Conservation (phyloP, 768 basidiomycete genomes). For the Rossbeevera mucosa region DNA sequence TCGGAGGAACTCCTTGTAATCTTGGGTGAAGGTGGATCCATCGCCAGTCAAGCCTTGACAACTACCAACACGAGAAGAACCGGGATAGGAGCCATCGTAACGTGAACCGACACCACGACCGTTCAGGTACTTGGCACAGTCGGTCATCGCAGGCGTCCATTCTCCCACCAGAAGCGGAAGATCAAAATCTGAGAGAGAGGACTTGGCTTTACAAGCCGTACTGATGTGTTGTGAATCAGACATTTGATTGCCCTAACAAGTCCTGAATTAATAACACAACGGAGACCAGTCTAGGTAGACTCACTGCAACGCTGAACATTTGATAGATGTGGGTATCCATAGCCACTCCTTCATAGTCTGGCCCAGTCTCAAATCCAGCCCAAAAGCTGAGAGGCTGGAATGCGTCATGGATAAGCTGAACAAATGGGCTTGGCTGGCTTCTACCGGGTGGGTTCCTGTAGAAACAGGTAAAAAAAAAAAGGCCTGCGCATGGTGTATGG, state of each 20-base stretch:
- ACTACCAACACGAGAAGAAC: constrained; percentile 63
- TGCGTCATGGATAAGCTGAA: constrained; percentile 72
- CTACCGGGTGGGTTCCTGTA: constrained; percentile 40
- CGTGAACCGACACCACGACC: constrained; percentile 71
- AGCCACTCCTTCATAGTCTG: constrained; percentile 57
- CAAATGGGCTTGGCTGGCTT: constrained; percentile 47
- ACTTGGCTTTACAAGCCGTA: constrained; percentile 48
- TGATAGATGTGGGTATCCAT: constrained; percentile 82
- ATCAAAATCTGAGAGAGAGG: constrained; percentile 46
- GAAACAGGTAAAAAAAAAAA: constrained; percentile 8
- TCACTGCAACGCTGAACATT: constrained; percentile 58
- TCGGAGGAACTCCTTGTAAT: constrained; percentile 78
- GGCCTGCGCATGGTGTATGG: too few species aligned
- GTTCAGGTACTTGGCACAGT: constrained; percentile 62
- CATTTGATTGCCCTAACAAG: constrained; percentile 41
- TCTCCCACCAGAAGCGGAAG: constrained; percentile 87
- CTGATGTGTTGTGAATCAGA: constrained; percentile 53
- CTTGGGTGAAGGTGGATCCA: constrained; percentile 66
- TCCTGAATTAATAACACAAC: background rate
- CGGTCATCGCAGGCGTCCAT: constrained; percentile 75
- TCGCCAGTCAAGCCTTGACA: constrained; percentile 71
- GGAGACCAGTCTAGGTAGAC: constrained; percentile 15
- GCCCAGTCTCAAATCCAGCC: constrained; percentile 55
- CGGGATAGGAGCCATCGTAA: constrained; percentile 59
- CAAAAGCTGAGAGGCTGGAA: constrained; percentile 74